Conservation (phyloP, 169 alveolate species). For the Babesia ovata region DNA sequence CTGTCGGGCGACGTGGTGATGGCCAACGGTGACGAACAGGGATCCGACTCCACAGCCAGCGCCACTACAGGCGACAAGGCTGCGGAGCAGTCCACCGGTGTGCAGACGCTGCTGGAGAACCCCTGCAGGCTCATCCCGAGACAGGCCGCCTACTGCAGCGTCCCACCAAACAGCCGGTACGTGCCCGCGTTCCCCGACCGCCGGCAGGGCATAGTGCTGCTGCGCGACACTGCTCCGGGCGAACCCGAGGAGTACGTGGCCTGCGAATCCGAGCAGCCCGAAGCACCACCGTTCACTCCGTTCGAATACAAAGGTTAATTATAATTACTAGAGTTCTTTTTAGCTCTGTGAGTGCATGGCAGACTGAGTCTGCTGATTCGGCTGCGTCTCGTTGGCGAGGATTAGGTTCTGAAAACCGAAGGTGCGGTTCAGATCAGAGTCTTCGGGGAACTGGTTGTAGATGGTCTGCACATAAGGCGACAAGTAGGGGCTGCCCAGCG, state of each 20-base stretch:
- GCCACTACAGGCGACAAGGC: conserved; percentile 37
- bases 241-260: conserved; percentile 63
- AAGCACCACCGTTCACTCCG: conserved; percentile 70
- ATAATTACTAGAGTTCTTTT: conserved; percentile 5
- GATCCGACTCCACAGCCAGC: conserved; percentile 11
- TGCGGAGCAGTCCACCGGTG: conserved; percentile 31
- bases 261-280: conserved; percentile 54
- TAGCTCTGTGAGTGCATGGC: conserved; percentile 30
- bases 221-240: conserved; percentile 74
- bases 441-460: conserved; percentile 46
- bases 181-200: conserved; percentile 86
- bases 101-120: conserved; percentile 73
- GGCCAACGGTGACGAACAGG: conserved; percentile 48
- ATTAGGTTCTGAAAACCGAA: conserved; percentile 56
- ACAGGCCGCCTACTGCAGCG: conserved; percentile 83
- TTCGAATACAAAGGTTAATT: conserved; percentile 35
- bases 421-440: conserved; percentile 31
- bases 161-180: conserved; percentile 77
- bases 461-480: conserved; percentile 54
- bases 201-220: conserved; percentile 84
- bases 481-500: conserved; percentile 69
- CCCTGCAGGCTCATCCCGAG: conserved; percentile 91
- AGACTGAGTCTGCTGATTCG: conserved; percentile 17
- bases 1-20: conserved; percentile 41
- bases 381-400: conserved; percentile 38